A percentile compares a stretch with the other conserved stretches of the same genome.
phyloP scores from a whole-genome alignment of 2,329 filamentous ascomycete genomes.

The Pseudocercospora crystallina region DNA sequence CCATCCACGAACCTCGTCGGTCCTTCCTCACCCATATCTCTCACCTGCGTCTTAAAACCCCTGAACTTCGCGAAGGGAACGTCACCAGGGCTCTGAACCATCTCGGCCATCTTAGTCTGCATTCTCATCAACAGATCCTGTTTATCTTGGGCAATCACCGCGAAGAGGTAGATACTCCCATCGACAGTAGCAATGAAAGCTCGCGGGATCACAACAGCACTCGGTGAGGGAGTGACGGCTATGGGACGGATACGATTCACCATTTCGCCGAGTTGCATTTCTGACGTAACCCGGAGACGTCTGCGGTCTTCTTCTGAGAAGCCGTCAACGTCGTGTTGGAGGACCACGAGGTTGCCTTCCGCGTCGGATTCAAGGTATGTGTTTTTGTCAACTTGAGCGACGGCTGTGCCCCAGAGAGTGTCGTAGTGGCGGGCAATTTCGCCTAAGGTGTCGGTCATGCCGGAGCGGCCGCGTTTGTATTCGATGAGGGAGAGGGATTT shows the following conservation, averaged over 20 bases:
- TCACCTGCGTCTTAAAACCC: conserved; percentile 73
- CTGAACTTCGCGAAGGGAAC: conserved; percentile 77
- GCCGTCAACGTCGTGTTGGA: conserved; percentile 71
- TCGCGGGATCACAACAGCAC: conserved; percentile 70
- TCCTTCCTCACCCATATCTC: conserved; percentile 62
- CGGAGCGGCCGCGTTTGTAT: conserved; percentile 58
- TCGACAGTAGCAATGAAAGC: conserved; percentile 92
- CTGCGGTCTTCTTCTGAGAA: conserved; percentile 72
- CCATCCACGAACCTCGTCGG: conserved; percentile 90
- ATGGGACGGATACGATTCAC: conserved; percentile 84
- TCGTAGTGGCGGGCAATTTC: conserved; percentile 81
- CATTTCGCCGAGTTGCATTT: conserved; percentile 87
- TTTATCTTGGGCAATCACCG: conserved; percentile 68
- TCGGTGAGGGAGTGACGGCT: conserved; percentile 62
- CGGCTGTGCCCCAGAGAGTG: conserved; percentile 76
- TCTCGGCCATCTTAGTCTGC: conserved; percentile 67
- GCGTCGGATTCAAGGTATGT: conserved; percentile 82
- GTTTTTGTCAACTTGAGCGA: conserved; percentile 69
- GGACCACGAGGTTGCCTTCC: conserved; percentile 80
- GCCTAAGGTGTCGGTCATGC: conserved; percentile 60
- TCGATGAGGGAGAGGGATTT: conserved; percentile 82
- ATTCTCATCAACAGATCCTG: conserved; percentile 81
- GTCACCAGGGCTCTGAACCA: conserved; percentile 68
- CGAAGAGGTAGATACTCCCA: conserved; percentile 87
- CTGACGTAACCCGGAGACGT: conserved; percentile 70